A percentile compares a stretch with the other conserved stretches of the same genome.
These are phyloP conservation scores for Salix suchowensis DNA, from an alignment of 345 rosid genomes.

Conservation along the genomic window DNA sequence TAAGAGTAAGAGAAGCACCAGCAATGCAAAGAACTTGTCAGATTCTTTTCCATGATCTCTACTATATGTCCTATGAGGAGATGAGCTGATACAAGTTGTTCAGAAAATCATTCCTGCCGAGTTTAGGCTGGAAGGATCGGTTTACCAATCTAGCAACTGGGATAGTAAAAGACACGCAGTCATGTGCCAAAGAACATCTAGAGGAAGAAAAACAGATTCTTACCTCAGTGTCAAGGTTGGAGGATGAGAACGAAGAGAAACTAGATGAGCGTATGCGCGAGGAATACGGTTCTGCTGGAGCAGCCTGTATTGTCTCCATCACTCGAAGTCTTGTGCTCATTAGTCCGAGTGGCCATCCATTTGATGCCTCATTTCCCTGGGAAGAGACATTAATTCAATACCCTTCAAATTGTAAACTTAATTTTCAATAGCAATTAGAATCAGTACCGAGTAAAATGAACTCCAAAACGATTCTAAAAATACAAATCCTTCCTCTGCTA, in stretches of 20 bases:
- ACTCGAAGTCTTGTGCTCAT: conserved; percentile 37
- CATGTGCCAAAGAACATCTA: not conserved
- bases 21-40: not conserved
- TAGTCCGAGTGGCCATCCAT: conserved; percentile 60
- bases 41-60: not conserved
- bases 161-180: not conserved
- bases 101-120: not conserved
- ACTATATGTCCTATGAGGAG: not conserved
- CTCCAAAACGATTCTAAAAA: not conserved
- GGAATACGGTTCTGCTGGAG: conserved; percentile 23
- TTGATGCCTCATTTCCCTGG: conserved; percentile 37
- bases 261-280: conserved; percentile 21
- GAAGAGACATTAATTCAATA: not conserved
- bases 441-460: not conserved
- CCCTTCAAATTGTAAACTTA: not conserved
- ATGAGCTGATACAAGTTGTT: not conserved
- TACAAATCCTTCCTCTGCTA: not conserved
- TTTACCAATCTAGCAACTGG: not conserved
- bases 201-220: not conserved
- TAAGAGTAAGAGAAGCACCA: not conserved
- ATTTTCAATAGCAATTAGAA: not conserved
- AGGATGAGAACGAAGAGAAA: conserved; percentile 49
- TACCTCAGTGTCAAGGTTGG: conserved; percentile 55
- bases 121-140: not conserved
- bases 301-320: conserved; percentile 20